Evolutionary conservation across 2,329 filamentous ascomycete genomes (phyloP).

Genomic region (Pseudocercospora crystallina): DNA sequence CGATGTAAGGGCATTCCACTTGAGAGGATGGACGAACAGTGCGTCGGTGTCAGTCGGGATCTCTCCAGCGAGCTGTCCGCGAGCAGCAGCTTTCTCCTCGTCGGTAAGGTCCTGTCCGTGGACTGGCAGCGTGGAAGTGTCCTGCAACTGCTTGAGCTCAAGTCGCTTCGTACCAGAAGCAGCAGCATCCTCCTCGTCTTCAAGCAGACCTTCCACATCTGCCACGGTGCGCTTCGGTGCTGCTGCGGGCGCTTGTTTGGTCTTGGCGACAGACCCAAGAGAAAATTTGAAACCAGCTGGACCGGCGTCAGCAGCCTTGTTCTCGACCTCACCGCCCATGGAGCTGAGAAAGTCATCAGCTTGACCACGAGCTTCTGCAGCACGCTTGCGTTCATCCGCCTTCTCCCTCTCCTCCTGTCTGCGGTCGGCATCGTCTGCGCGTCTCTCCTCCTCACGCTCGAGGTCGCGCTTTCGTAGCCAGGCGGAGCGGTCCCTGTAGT

Average conservation of each 20-base stretch:
- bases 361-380: conserved; percentile 77
- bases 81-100: conserved; percentile 81
- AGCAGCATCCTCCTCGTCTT: conserved; percentile 87
- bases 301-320: conserved; percentile 63
- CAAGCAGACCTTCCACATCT: conserved; percentile 89
- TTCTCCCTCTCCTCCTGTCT: conserved; percentile 73
- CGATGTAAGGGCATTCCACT: conserved; percentile 89
- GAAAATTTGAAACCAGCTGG: conserved; percentile 76
- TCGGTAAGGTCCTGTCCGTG: conserved; percentile 78
- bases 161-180: conserved; percentile 30
- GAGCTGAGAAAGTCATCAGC: conserved; percentile 88
- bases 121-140: conserved; percentile 61
- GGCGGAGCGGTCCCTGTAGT: conserved; percentile 80
- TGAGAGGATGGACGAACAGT: conserved; percentile 87
- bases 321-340: conserved; percentile 79
- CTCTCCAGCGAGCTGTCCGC: conserved; percentile 78
- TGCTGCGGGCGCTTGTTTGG: conserved; percentile 51
- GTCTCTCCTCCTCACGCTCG: conserved; percentile 71
- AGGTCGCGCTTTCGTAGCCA: conserved; percentile 80
- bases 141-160: conserved; percentile 45
- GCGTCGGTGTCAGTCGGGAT: conserved; percentile 85
- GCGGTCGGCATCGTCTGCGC: conserved; percentile 79
- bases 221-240: conserved; percentile 58
- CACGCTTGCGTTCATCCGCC: conserved; percentile 61
- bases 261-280: conserved; percentile 74